These are phyloP conservation scores for Colletotrichum sp. DNA, from an alignment of 2,329 filamentous ascomycete genomes.

Conservation along the genomic window DNA sequence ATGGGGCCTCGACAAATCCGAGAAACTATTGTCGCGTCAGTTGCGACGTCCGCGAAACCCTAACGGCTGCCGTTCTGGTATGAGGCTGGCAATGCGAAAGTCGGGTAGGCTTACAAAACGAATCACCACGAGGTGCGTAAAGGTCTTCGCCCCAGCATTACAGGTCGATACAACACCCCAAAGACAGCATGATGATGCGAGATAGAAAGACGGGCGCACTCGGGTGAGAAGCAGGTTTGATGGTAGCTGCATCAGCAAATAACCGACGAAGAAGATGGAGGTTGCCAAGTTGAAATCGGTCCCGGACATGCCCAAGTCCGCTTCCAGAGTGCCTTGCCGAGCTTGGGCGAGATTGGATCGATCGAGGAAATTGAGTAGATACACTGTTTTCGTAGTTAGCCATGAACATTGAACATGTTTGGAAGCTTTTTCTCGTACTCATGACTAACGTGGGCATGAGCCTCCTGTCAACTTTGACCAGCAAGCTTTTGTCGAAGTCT, in stretches of 20 bases:
- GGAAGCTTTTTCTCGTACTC: constrained; percentile 35
- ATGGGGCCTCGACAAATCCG: constrained; percentile 51
- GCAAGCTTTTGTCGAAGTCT: constrained; percentile 25
- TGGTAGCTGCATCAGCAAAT: constrained; percentile 66
- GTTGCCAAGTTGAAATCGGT: constrained; percentile 63
- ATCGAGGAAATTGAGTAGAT: constrained; percentile 59
- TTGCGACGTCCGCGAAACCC: not conserved
- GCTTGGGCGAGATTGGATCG: constrained; percentile 59
- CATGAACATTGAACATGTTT: too few species aligned
- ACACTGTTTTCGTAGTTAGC: not conserved
- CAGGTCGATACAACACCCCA: constrained; percentile 46
- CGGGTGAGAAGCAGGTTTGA: constrained; percentile 63
- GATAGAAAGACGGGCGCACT: constrained; percentile 57
- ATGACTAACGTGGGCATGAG: constrained; percentile 55
- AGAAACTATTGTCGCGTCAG: constrained; percentile 28
- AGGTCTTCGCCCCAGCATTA: constrained; percentile 50
- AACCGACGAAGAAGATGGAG: constrained; percentile 62
- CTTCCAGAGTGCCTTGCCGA: constrained; percentile 56
- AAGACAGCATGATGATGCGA: constrained; percentile 50
- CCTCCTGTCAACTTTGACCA: constrained; percentile 56
- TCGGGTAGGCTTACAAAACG: constrained; percentile 37
- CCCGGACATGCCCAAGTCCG: constrained; percentile 57
- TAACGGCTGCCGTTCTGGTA: not conserved
- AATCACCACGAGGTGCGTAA: constrained; percentile 45
- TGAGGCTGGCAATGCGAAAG: not conserved